Conservation (phyloP, 176 grass and related monocot genomes). For the Tillandsia fasciculata region DNA sequence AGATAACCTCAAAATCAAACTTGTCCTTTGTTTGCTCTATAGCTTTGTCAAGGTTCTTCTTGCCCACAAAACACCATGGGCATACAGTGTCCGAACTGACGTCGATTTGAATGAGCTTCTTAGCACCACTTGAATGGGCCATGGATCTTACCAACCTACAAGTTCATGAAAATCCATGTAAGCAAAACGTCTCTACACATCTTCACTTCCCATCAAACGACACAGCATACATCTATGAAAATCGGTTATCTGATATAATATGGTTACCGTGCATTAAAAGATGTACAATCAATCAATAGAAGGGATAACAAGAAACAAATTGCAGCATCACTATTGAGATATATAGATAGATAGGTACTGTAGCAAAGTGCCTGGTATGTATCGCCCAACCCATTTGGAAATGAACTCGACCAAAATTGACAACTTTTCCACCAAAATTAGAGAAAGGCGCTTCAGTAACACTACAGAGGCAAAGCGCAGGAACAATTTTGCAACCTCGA, state of each 20-base stretch:
- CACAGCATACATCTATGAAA: neutral
- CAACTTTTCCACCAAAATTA: neutral
- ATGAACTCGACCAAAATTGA: neutral
- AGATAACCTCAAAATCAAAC: slow-evolving; percentile 77
- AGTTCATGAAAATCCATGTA: neutral
- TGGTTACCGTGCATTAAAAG: too few relatives aligned
- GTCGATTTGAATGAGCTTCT: slow-evolving; percentile 73
- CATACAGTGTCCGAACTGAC: slow-evolving; percentile 87
- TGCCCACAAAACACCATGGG: slow-evolving; percentile 97
- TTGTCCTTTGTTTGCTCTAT: slow-evolving; percentile 66
- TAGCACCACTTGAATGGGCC: slow-evolving; percentile 41
- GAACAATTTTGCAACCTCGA: neutral
- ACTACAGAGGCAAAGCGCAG: too few relatives aligned
- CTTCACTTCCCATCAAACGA: neutral
- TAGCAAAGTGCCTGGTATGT: neutral
- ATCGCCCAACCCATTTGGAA: neutral
- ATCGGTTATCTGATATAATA: too few relatives aligned
- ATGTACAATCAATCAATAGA: too few relatives aligned
- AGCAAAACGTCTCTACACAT: neutral
- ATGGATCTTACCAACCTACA: slow-evolving; percentile 43
- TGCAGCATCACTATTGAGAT: neutral
- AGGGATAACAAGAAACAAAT: too few relatives aligned
- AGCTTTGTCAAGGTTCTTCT: slow-evolving; percentile 76
- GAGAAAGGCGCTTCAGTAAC: neutral
- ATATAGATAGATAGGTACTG: neutral